phyloP scores from a whole-genome alignment of 768 basidiomycete genomes.

The Atractiella rhizophila region DNA sequence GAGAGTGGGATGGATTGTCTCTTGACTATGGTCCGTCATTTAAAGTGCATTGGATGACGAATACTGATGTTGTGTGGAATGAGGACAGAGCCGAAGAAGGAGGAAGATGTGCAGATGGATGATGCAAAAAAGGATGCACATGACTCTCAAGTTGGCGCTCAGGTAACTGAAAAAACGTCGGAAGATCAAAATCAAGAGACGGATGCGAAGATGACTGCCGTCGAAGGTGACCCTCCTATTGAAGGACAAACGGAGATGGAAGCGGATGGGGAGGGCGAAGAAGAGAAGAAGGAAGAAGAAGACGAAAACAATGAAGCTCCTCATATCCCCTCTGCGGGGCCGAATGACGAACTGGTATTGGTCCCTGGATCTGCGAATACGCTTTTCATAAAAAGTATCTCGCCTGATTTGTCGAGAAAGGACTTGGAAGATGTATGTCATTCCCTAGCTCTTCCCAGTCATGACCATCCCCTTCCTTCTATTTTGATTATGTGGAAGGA shows the following conservation, averaged over 20 bases:
- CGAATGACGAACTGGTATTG: not conserved
- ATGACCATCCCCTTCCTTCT: too few relatives aligned
- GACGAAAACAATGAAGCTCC: constrained; percentile 5
- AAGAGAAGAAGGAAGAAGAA: constrained; percentile 1
- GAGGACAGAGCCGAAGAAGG: not conserved
- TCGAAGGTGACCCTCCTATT: not conserved
- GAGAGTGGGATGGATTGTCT: constrained; percentile 8
- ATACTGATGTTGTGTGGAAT: too few relatives aligned
- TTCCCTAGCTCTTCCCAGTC: too few relatives aligned
- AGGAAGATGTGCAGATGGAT: not conserved
- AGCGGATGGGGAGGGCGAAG: not conserved
- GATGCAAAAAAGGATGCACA: not conserved
- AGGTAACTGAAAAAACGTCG: too few relatives aligned
- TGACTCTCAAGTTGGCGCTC: not conserved
- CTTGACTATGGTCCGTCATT: constrained; percentile 4
- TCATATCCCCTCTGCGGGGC: not conserved
- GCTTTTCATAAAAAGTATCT: constrained; percentile 9
- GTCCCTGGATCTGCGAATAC: constrained; percentile 5
- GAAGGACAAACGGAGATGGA: not conserved
- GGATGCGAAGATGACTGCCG: not conserved
- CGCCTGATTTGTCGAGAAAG: constrained; percentile 2
- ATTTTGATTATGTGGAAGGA: not conserved
- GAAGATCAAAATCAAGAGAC: not conserved
- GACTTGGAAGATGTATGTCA: constrained; percentile 12
- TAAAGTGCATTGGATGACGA: constrained; percentile 2